Base-by-base conservation (phyloP, 495 filamentous ascomycete genomes). In the Pyronema domesticum region DNA sequence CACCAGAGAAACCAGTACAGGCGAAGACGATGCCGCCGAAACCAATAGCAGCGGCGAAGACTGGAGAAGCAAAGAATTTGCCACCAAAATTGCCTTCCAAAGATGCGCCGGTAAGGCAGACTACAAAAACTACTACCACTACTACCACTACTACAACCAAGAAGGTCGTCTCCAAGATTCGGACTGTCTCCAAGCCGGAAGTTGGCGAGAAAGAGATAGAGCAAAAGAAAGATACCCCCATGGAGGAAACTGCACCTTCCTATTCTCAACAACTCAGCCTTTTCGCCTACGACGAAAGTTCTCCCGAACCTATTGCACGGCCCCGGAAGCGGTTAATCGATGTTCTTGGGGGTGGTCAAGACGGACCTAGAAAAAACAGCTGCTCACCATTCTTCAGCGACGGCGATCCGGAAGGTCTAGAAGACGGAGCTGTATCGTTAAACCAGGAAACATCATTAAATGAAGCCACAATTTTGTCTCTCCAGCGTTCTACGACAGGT, bases 321-420 rank as follows among this genome's bases (percentile, higher is more conserved):
- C 39, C 39, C 39, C 73, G 72, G 37, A 71, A 68, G 52, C 71
- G 77, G 14, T 51, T 80, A 23, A 78, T 80, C 53, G 77, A 80
- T 65, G 66, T 69, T 23, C 64, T 80, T n/a, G 73, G 67, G 11
- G 69, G 53, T 33, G 54, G 50, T 23, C 17, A 45, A 37, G 35
- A 46, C 17, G 51, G 50, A 37, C 50, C 15, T 60, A 60, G 7
- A 65, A 70, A 40, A 72, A 50, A 35, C 5, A 50, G 47, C 30
- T 11, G 19, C 23, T 35, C 18, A 2, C 18, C 30, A 50, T 50
- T 11, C 23, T 30, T 30, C 23, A 30, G 23, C 39, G 39, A 13
- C 34, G 9, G 11, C 3, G 30, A 50, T 35, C 19, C 6, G 3
- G 17, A 34, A 23, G 13, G 30, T 50, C 47, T 10, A 10, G 18